Base-by-base conservation (phyloP, 139 green algal genomes). In the Chlorella sp. region DNA sequence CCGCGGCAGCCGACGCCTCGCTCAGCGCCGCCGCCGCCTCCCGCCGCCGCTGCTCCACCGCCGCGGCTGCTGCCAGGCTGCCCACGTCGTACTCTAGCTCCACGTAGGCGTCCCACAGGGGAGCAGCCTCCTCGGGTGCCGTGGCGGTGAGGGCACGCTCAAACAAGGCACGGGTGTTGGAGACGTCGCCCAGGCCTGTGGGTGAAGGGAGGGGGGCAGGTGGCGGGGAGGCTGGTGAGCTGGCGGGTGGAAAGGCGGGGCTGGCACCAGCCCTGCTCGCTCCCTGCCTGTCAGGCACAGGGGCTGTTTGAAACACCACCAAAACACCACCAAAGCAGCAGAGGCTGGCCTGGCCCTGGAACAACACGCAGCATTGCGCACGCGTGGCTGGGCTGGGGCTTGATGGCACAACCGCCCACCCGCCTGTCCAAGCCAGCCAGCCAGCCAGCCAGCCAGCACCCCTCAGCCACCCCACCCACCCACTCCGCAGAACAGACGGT, bases 141-240 rank as follows among this genome's bases (percentile, higher is more conserved):
- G 86, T 92, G 42, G 95, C 95, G 7, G 93, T 92, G 2, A 98
- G 87, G 32, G 92, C 94, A 9, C 97, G 92, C 83, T 98, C 96
- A 91, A 98, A 97, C 68, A 98, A 93, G 36, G 94, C 95, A 2
- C 97, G 93, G 15, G 94, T 93, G 86, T 98, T 98, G 91, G 92
- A 90, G 3, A 93, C 68, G 89, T 98, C 97, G n/a, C 96, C 97
- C 15, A 96, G 82, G 22, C 93, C 95, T 95, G 95, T 81, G 76
- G 11, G 57, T 37, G 57, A 53, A 12, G 53, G 30, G 26, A 39
- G 79, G 11, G 48, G 57, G 32, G 24, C 32, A 60, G 57, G 2
- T 26, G 60, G 19, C 34, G 11, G 61, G 36, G 36, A 79, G 36
- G 11, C 5, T 36, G 16, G n/a, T 37, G 19, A 39, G 36, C 36